Evolutionary conservation across 2,329 filamentous ascomycete genomes (phyloP), one percentile per base, ranked within the genome.

Genomic region (Drechmeria coniospora): DNA sequence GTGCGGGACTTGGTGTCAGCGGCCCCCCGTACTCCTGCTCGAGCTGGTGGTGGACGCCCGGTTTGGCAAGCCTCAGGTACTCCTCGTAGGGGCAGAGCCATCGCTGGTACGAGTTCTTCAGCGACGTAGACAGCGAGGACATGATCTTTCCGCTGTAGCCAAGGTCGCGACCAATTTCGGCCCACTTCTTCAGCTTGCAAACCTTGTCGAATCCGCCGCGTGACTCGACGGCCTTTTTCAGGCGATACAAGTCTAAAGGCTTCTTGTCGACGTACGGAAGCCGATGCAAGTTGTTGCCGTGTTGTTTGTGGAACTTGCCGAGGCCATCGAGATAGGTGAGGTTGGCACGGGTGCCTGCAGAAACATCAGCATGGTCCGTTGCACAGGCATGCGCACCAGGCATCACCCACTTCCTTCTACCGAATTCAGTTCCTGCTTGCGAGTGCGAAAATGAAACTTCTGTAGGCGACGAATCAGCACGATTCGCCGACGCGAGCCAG

Each of bases 121-220:
- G 67, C 5, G 90, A 95, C 0, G 90, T 98, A 5, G 90, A 98
- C 25, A 98, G 61, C 7, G 90, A 95, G 3, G 87, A 95, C 90
- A 98, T 98, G 37, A 98, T 98, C 61, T 98, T 98, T 48, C 90
- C 90, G 47, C 87, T 95, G 55, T 98, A 98, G 30, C 90, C 90
- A 26, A 98, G 60, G 49, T 95, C 90, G 45, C 90, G 75, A 19
- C 90, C 90, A 42, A 98, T 95, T 53, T 98, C 90, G 11, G 90
- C 90, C 90, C 90, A 98, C 59, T 95, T 95, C 58, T 98, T 98
- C 31, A 78, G 68, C 54, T 93, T 94, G 65, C 90, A 98, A 24
- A 98, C 90, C 46, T 81, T 81, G 30, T 94, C 86, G 43, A 98
- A 98, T 3, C 90, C 90, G 25, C 90, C 90, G 36, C 90, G 74